Percentiles rank a stretch among this genome's conserved stretches.
Evolutionary conservation across 805 yeast genomes (phyloP).

Genomic region (Ogataea pilisensis): DNA sequence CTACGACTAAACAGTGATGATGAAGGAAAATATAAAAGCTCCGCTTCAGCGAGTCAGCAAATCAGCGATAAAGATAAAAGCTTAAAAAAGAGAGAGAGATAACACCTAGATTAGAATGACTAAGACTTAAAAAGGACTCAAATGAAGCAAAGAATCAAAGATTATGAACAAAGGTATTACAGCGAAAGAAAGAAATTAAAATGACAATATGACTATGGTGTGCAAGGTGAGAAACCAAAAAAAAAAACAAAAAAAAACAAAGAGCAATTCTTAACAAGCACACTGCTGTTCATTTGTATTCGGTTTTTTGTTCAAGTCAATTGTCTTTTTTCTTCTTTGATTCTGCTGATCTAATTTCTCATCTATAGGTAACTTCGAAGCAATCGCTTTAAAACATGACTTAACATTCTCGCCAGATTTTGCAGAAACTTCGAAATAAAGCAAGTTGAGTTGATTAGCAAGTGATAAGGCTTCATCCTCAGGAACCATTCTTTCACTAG

Average conservation of each 20-base stretch:
- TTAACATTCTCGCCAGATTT: constrained; percentile 50
- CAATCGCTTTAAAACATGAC: constrained; percentile 46
- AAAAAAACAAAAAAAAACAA: background rate
- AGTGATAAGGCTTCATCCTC: constrained; percentile 48
- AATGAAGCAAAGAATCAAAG: too few species aligned
- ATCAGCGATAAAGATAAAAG: too few species aligned
- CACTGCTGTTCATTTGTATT: constrained; percentile 32
- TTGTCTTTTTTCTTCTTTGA: constrained; percentile 21
- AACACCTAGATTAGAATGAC: too few species aligned
- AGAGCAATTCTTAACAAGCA: constrained; percentile 19
- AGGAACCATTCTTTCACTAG: constrained; percentile 42
- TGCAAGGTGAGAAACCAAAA: background rate
- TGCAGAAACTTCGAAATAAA: constrained; percentile 55
- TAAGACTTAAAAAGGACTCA: too few species aligned
- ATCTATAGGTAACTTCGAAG: constrained; percentile 39
- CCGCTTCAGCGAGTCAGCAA: too few species aligned
- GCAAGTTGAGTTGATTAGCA: constrained; percentile 46
- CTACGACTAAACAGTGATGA: too few species aligned
- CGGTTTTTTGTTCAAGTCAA: constrained; percentile 29
- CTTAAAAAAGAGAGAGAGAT: too few species aligned
- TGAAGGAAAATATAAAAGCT: too few species aligned
- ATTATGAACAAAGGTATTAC: too few species aligned
- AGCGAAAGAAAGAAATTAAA: too few species aligned
- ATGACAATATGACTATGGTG: too few species aligned
- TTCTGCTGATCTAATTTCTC: constrained; percentile 21